Evolutionary conservation across 1,284 basidiomycete species (phyloP), one percentile per base, ranked within the genome.

Genomic region (Wolfiporia cocos): DNA sequence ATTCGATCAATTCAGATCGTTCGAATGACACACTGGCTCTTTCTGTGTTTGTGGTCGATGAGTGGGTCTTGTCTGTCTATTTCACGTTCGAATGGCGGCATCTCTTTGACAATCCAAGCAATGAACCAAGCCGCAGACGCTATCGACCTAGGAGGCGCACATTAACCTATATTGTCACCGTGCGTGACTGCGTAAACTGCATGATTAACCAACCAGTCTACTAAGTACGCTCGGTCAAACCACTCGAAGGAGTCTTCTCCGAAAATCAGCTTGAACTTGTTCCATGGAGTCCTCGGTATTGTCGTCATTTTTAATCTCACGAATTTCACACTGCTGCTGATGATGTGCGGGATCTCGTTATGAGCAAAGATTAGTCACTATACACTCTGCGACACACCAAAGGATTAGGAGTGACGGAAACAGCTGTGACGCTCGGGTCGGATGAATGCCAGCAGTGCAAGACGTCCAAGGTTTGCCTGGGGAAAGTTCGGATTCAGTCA

Each of bases 51-150:
- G 54, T 78, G 68, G 42, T 61, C 67, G 31, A 84, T 81, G 9
- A 71, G 55, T 10, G 70, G 64, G 48, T 84, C 80, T 26, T 73
- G 58, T 1, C 59, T 51, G 39, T 64, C 64, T 51, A 81, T 79
- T 2, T 71, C 68, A 10, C 80, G 68, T 51, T 80, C 67, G 50
- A 68, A 81, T 5, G 78, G 70, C 1, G 73, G 69, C 2, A 67
- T 26, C 0, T 46, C 43, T 26, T 62, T 64, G 41, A 71, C 61
- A 31, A 68, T 34, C 47, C 57, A 64, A 4, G 70, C 67, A 3
- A 73, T 53, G 1, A 68, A 22, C 70, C 74, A 75, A 31, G 76
- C 55, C n/a, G 60, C 26, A 11, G 59, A 51, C 15, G 73, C 68
- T 10, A 72, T 49, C 17, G 58, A 37, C 78, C 78, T 81, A 22